Base-by-base conservation (phyloP, 495 filamentous ascomycete genomes). In the Monascus purpureus region DNA sequence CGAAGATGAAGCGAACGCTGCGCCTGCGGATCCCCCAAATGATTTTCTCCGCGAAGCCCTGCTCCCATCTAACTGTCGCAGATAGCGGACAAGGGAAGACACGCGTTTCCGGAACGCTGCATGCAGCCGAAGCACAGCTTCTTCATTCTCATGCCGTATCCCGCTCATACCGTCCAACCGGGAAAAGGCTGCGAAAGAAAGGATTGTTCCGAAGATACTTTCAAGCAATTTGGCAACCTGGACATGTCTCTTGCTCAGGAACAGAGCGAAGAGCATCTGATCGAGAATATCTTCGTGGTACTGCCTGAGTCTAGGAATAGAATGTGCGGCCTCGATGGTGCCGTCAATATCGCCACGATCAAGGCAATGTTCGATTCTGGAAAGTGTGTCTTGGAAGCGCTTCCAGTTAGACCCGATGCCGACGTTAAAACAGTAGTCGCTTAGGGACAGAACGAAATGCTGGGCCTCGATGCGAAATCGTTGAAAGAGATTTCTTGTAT, bases 281-380 rank as follows among this genome's bases (percentile, higher is more conserved):
- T 94, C 82, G 2, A 96, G 67, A n/a, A 77, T 66, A 6, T 64
- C 52, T 46, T 87, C 81, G 39, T 93, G 86, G 22, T 70, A 68
- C n/a, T 70, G 67, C 6, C 76, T 62, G 5, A 96, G 48, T 18
- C 64, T 53, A 11, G 75, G 70, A 0, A 92, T 59, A 0, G 61
- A 65, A 20, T 61, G 57, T 1, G 61, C 61, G 3, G 77, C 73
- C 38, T 73, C 57, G 16, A 67, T 59, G 2, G 57, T 57, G 6
- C 61, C 59, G 35, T 61, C 53, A 20, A 57, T 56, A 26, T 62
- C 56, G 8, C 63, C 52, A 18, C 55, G 48, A 19, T 71, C 65
- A 1, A 78, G 53, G 20, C 56, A 67, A 9, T 42, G 38, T 45
- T 93, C 74, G 17, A 87, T 67, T 2, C 53, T 59, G 4, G 68